Evolutionary conservation across 441 rosid species (phyloP).

Genomic region (Populus hybrid): DNA sequence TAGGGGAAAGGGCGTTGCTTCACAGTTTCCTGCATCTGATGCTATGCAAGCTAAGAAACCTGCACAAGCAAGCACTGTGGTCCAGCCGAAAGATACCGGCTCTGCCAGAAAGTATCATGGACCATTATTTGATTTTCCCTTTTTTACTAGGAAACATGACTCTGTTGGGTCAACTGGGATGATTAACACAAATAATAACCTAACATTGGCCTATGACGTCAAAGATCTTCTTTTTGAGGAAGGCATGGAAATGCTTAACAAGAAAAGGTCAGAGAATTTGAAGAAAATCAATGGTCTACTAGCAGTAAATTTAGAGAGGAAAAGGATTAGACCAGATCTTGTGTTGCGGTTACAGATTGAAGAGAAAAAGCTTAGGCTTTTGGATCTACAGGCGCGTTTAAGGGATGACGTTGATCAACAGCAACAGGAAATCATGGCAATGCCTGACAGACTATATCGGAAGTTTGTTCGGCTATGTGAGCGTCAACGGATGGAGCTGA

Average conservation of each 20-base stretch:
- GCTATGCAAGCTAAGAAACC: conserved; percentile 66
- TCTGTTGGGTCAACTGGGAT: conserved; percentile 70
- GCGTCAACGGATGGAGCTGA: conserved; percentile 91
- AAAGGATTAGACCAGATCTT: conserved; percentile 99
- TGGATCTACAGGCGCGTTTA: conserved; percentile 79
- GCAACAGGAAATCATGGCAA: conserved; percentile 98
- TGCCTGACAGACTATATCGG: conserved; percentile 99
- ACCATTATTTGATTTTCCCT: conserved; percentile 98
- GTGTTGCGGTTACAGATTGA: conserved; percentile 96
- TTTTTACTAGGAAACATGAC: conserved; percentile 96
- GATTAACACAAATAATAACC: conserved; percentile 75
- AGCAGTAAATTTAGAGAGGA: conserved; percentile 92
- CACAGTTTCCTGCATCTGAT: conserved; percentile 56
- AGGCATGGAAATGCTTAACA: conserved; percentile 75
- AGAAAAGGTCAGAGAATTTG: conserved; percentile 77
- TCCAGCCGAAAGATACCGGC: conserved; percentile 71
- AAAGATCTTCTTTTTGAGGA: conserved; percentile 95
- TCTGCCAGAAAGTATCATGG: conserved; percentile 96
- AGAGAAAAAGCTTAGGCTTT: conserved; percentile 86
- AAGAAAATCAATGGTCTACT: conserved; percentile 82
- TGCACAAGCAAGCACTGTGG: conserved; percentile 47
- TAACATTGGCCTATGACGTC: conserved; percentile 82
- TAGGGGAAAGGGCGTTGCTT: conserved; percentile 69
- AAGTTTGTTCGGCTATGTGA: conserved; percentile 98
- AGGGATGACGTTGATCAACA: conserved; percentile 96